phyloP scores from a whole-genome alignment of 1,284 basidiomycete species.

The Vanrija sp. region DNA sequence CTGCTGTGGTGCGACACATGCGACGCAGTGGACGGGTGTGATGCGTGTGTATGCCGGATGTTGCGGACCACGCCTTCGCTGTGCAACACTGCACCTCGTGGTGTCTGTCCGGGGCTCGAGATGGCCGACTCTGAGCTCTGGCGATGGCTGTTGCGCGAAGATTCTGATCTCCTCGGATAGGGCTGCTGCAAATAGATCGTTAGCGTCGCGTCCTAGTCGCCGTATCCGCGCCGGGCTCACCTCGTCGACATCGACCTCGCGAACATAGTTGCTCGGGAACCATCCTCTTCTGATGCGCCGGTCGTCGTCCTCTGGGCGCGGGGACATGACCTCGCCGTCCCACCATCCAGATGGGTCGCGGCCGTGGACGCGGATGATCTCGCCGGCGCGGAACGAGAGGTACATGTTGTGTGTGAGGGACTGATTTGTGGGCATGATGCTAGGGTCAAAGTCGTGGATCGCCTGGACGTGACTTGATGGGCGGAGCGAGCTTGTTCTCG shows the following conservation, averaged over 20 bases:
- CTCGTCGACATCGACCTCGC: constrained; percentile 30
- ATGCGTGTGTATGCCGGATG: constrained; percentile 5
- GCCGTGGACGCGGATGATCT: constrained; percentile 84
- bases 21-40: too few species aligned
- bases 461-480: constrained; percentile 59
- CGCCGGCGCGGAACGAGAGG: constrained; percentile 80
- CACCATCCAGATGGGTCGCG: constrained; percentile 92
- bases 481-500: background rate
- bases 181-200: too few species aligned
- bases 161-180: too few species aligned
- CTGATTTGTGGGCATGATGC: constrained; percentile 41
- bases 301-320: constrained; percentile 11
- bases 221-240: constrained; percentile 13
- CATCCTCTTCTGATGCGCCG: constrained; percentile 66
- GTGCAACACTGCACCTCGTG: too few species aligned
- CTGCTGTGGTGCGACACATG: too few species aligned
- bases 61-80: background rate
- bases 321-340: constrained; percentile 77
- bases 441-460: constrained; percentile 78
- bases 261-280: constrained; percentile 78
- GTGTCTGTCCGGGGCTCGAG: too few species aligned
- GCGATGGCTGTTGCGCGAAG: too few species aligned
- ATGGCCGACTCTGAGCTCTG: too few species aligned
- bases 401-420: constrained; percentile 65
- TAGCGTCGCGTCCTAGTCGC: too few species aligned